phyloP scores from a whole-genome alignment of 371 early-diverging fungal species.

The Gilbertella persicaria region DNA sequence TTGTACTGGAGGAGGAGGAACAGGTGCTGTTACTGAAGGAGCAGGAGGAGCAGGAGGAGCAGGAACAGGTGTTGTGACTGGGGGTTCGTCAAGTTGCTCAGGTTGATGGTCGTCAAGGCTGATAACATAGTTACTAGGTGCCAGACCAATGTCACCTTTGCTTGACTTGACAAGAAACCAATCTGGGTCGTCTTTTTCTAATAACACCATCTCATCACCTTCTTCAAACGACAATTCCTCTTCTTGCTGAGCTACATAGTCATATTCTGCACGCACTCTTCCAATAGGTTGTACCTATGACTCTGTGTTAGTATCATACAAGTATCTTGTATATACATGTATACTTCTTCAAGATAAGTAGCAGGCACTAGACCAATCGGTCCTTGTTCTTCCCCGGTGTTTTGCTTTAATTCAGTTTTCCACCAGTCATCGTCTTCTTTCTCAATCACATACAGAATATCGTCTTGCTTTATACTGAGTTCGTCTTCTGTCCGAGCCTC shows the following conservation, averaged over 20 bases:
- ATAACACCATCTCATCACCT: slow-evolving; percentile 72
- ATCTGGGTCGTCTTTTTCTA: slow-evolving; percentile 78
- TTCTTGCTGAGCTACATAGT: slow-evolving; percentile 75
- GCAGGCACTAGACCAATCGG: slow-evolving; percentile 77
- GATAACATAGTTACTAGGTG: slow-evolving; percentile 79
- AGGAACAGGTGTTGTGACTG: slow-evolving; percentile 6
- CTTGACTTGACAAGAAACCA: slow-evolving; percentile 72
- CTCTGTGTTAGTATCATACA: not conserved
- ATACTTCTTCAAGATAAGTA: slow-evolving; percentile 73
- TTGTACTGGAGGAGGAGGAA: slow-evolving; percentile 15
- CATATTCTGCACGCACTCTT: slow-evolving; percentile 71
- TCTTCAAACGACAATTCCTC: slow-evolving; percentile 80
- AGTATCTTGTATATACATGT: not conserved
- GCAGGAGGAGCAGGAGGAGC: slow-evolving; percentile 3
- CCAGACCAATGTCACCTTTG: slow-evolving; percentile 66
- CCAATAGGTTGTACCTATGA: slow-evolving; percentile 45
- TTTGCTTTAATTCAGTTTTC: slow-evolving; percentile 66
- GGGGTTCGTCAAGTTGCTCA: slow-evolving; percentile 2
- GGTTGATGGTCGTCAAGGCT: slow-evolving; percentile 37
- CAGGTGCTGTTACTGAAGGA: slow-evolving; percentile 6
- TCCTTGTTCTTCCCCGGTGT: slow-evolving; percentile 42
- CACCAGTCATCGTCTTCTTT: slow-evolving; percentile 83
- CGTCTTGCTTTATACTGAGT: slow-evolving; percentile 77
- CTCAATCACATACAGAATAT: slow-evolving; percentile 73
- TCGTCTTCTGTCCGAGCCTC: slow-evolving; percentile 86